Conservation (phyloP, 257 asterid genomes). For the Solanum paucissectum region DNA sequence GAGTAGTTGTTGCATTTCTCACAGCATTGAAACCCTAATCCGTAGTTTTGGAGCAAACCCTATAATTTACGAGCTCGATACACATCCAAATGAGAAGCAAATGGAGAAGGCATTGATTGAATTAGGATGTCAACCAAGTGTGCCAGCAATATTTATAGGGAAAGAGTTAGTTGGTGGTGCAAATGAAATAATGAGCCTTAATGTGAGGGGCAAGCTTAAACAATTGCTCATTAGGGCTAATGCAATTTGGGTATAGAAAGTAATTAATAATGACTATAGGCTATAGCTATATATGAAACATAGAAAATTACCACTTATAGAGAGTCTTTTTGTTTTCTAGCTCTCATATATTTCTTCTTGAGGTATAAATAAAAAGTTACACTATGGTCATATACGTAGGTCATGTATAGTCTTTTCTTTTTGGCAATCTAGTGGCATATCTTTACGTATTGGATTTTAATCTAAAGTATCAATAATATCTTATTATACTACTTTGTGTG, state of each 20-base stretch:
- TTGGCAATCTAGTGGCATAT: neutral
- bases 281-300: neutral
- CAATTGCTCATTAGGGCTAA: neutral
- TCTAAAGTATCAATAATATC: neutral
- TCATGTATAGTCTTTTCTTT: neutral
- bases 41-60: neutral
- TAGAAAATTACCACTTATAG: neutral
- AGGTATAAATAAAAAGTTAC: neutral
- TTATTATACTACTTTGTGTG: neutral
- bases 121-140: neutral
- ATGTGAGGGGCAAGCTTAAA: neutral
- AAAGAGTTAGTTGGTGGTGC: neutral
- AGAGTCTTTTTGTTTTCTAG: neutral
- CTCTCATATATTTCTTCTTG: neutral
- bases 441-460: neutral
- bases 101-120: neutral
- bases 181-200: neutral
- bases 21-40: neutral
- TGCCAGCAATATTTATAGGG: neutral
- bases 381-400: neutral
- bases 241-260: neutral
- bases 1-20: neutral
- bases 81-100: neutral
- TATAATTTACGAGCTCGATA: neutral
- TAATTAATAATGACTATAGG: neutral